phyloP scores from a whole-genome alignment of 2,329 filamentous ascomycete species.

The Fusarium pseudonygamai region DNA sequence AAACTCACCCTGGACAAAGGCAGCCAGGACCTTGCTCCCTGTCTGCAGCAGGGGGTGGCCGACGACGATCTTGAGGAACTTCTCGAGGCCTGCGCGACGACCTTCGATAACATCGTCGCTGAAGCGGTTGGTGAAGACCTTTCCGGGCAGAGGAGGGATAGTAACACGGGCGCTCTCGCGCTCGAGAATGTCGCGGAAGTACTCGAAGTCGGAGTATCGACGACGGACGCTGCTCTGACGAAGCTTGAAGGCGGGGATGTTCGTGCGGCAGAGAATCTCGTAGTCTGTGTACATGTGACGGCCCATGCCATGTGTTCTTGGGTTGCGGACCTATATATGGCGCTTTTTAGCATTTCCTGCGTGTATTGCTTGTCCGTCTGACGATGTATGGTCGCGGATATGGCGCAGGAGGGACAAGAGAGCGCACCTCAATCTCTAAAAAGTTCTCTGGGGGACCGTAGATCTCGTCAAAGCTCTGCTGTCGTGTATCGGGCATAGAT shows the following conservation, averaged over 20 bases:
- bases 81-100: conserved; percentile 86
- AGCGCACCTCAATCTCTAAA: conserved; percentile 88
- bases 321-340: conserved; percentile 80
- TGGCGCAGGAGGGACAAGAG: background rate
- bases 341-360: conserved; percentile 16
- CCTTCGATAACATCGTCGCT: conserved; percentile 99
- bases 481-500: conserved; percentile 76
- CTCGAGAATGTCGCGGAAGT: conserved; percentile 98
- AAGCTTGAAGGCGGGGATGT: conserved; percentile 98
- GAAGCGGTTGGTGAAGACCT: conserved; percentile 98
- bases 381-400: background rate
- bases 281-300: conserved; percentile 99
- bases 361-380: background rate
- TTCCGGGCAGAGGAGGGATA: conserved; percentile 93
- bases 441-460: conserved; percentile 99
- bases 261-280: conserved; percentile 96
- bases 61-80: conserved; percentile 97
- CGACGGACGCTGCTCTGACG: conserved; percentile 87
- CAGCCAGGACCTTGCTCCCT: conserved; percentile 93
- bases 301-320: conserved; percentile 92
- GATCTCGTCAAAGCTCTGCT: conserved; percentile 98
- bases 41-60: conserved; percentile 97
- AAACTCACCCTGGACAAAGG: conserved; percentile 88
- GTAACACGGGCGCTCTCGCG: conserved; percentile 93
- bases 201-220: conserved; percentile 97